phyloP scores from a whole-genome alignment of 805 yeast species.

The Suhomyces kilbournensis region DNA sequence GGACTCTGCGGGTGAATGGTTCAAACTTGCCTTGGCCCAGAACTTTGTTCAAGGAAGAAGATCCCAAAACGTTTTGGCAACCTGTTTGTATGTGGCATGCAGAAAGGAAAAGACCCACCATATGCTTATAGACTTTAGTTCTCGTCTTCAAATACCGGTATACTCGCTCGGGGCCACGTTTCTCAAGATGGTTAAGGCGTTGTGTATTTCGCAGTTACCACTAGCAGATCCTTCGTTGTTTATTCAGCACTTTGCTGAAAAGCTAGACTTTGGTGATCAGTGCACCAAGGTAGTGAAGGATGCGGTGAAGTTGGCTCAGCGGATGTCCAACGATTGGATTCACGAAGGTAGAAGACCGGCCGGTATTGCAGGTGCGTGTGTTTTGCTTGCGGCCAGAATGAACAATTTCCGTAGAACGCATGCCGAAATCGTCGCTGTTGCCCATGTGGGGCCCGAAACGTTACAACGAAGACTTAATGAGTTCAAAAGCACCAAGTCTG shows the following conservation, averaged over 20 bases:
- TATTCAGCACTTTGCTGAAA: conserved; percentile 90
- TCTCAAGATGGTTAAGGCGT: conserved; percentile 82
- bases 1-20: conserved; percentile 88
- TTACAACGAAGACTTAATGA: conserved; percentile 87
- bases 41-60: conserved; percentile 97
- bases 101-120: conserved; percentile 88
- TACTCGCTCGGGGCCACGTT: conserved; percentile 96
- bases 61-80: conserved; percentile 92
- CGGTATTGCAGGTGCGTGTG: conserved; percentile 96
- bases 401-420: conserved; percentile 90
- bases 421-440: conserved; percentile 89
- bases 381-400: conserved; percentile 93
- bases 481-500: conserved; percentile 75
- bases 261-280: conserved; percentile 74
- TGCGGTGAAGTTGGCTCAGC: conserved; percentile 79
- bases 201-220: conserved; percentile 76
- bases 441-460: conserved; percentile 93
- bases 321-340: conserved; percentile 95
- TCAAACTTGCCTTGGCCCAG: conserved; percentile 75
- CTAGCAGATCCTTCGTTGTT: conserved; percentile 91
- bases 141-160: conserved; percentile 84
- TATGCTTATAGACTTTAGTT: conserved; percentile 93
- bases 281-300: conserved; percentile 77
- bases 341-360: conserved; percentile 97
- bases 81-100: conserved; percentile 93